A percentile compares a stretch with the other conserved stretches of the same genome.
Evolutionary conservation across 352 stramenopile species (phyloP).

Genomic region (Phytophthora agathidicida): DNA sequence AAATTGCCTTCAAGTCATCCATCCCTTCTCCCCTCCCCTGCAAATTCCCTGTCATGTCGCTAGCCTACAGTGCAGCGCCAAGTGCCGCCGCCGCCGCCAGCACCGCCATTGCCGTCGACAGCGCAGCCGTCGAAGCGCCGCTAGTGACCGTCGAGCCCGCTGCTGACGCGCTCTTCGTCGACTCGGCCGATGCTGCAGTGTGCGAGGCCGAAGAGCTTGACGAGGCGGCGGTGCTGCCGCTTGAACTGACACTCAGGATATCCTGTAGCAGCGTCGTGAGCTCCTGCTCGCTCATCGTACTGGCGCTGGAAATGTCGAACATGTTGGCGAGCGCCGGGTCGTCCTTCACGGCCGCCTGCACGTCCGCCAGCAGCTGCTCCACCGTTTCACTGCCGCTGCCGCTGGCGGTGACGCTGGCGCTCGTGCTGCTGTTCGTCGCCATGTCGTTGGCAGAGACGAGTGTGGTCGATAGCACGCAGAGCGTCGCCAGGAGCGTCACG

Average conservation of each 20-base stretch:
- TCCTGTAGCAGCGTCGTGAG: slow-evolving; percentile 38
- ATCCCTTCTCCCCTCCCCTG: not conserved
- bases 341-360: slow-evolving; percentile 38
- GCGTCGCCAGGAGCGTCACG: slow-evolving; percentile 13
- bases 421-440: slow-evolving; percentile 26
- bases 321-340: slow-evolving; percentile 44
- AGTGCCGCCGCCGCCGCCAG: slow-evolving; percentile 13
- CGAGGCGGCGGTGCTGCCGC: slow-evolving; percentile 6
- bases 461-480: slow-evolving; percentile 14
- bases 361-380: slow-evolving; percentile 35
- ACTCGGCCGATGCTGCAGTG: slow-evolving; percentile 5
- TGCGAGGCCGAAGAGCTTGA: slow-evolving; percentile 6
- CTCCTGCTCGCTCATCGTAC: slow-evolving; percentile 44
- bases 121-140: slow-evolving; percentile 4
- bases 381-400: slow-evolving; percentile 28
- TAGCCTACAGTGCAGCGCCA: slow-evolving; percentile 26
- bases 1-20: not conserved
- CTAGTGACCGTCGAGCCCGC: slow-evolving; percentile 16
- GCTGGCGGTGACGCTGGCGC: slow-evolving; percentile 9
- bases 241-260: slow-evolving; percentile 29
- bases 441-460: slow-evolving; percentile 13
- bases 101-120: slow-evolving; percentile 4
- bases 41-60: slow-evolving; percentile 9
- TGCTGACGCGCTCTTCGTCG: slow-evolving; percentile 16
- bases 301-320: slow-evolving; percentile 42